Base-by-base conservation (phyloP, 768 basidiomycete genomes). In the Infundibulicybe gibba region DNA sequence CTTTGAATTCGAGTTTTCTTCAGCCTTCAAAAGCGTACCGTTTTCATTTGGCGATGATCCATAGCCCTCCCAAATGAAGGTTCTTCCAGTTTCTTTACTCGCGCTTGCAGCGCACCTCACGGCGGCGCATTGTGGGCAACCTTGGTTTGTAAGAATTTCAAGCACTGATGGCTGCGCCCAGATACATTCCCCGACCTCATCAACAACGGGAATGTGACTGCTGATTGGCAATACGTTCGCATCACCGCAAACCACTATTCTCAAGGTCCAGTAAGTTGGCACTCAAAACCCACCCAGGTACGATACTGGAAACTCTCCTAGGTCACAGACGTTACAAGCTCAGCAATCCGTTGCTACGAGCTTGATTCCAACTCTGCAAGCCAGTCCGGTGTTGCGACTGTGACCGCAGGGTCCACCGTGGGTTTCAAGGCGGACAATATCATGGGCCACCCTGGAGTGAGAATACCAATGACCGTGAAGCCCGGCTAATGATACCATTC, bases 381-480 rank as follows among this genome's bases (percentile, higher is more conserved):
- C 11, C 46, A 49, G 17, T 48, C 64, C 17, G 58, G 61, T 11
- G 63, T 61, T 32, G 63, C 62, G 1, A 64, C 50, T 17, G 72
- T 75, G 25, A 49, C 66, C 16, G 62, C 73, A 6, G 72, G 73
- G 20, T 62, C 60, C 49, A 61, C 64, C n/a, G 57, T 74, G 31
- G 68, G 70, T 15, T 74, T 75, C 60, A 61, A 59, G 32, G 55
- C 71, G 11, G 69, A 68, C 54, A 65, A 65, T 49, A 68, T 66
- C 1, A n/a, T 75, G 13, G 74, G 70, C 57, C 73, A 75, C 49
- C 60, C 56, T 21, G 73, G 73, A 38, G 64, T 2, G 65, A 65
- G 67, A 9, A 59, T 65, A 39, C 19, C 57, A 54, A 15, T 5
- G 2, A 15, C 41, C 25, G 9, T 25, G n/a, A 16, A 42, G 3